Evolutionary conservation across 768 basidiomycete genomes (phyloP), one percentile per base, ranked within the genome.

Genomic region (Tylopilus vinaceipallidus): DNA sequence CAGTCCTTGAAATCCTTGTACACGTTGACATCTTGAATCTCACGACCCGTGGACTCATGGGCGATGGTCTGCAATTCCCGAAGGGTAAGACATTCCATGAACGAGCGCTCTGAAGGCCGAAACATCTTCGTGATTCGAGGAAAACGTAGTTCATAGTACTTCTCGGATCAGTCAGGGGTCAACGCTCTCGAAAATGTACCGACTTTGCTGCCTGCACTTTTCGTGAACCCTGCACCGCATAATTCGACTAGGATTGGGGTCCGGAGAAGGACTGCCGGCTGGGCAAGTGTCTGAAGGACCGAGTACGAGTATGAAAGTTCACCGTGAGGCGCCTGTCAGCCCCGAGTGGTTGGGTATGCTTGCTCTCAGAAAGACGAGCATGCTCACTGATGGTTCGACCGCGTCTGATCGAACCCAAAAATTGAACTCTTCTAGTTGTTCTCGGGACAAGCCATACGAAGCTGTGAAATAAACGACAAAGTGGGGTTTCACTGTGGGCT

Each of bases 121-220:
- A 79, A 80, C 2, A 84, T 68, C 62, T 93, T 94, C 29, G 77
- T 76, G 26, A 95, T 74, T 42, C 93, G 76, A 0, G 93, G 90
- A 64, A 88, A 95, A 19, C 93, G 84, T 5, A 93, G 73, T 55
- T 89, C 89, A 62, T 94, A 94, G 59, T 84, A 75, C 90, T 92
- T 52, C 13, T 49, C 19, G 2, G 27, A 53, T 46, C 23, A 26
- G 38, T 30, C 45, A 36, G 42, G 30, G 11, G 10, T 42, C 32
- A 24, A 32, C 12, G 8, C 9, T 14, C 14, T n/a, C 10, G 7
- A 6, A 29, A 45, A 6, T 30, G 26, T 9, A 63, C 76, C 45
- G 46, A 89, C 88, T 59, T 77, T 71, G 61, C 79, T 79, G 22
- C 69, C 56, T 0, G 73, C 70, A n/a, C 82, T 68, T 62, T 88